Evolutionary conservation across 108 stramenopile species (phyloP).

Genomic region (Phaeodactylum tricornutum): DNA sequence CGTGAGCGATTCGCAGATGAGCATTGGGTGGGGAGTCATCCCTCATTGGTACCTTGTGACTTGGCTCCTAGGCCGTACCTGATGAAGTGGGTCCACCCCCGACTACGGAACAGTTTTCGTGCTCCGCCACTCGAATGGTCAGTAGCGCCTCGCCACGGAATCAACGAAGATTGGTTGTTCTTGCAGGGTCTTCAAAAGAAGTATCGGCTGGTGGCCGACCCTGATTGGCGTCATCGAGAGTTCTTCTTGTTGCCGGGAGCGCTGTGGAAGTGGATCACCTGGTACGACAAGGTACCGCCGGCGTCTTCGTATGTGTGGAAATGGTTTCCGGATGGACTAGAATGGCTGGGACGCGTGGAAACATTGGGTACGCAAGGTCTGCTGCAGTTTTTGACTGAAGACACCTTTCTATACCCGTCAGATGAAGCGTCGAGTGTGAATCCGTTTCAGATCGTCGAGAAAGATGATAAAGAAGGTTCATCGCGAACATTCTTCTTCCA

Average conservation of each 20-base stretch:
- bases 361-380: no score
- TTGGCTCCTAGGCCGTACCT: background rate
- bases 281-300: background rate
- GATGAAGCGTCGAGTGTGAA: no score
- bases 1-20: slow-evolving; percentile 31
- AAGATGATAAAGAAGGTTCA: no score
- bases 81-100: background rate
- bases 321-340: slow-evolving; percentile 5
- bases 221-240: slow-evolving; percentile 8
- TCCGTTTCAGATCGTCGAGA: no score
- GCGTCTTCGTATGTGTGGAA: background rate
- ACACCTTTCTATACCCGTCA: no score
- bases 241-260: slow-evolving; percentile 3
- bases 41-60: slow-evolving; percentile 35
- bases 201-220: slow-evolving; percentile 7
- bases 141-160: slow-evolving; percentile 22
- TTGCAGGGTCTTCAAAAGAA: slow-evolving; percentile 1
- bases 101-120: slow-evolving; percentile 12
- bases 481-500: no score
- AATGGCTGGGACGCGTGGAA: slow-evolving; percentile 2
- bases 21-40: slow-evolving; percentile 46
- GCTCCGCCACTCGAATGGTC: slow-evolving; percentile 11
- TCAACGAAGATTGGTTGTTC: slow-evolving; percentile 11
- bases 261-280: background rate
- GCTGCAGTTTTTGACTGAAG: no score